Evolutionary conservation across 2,329 filamentous ascomycete species (phyloP).

Genomic region (Thelonectria olida): DNA sequence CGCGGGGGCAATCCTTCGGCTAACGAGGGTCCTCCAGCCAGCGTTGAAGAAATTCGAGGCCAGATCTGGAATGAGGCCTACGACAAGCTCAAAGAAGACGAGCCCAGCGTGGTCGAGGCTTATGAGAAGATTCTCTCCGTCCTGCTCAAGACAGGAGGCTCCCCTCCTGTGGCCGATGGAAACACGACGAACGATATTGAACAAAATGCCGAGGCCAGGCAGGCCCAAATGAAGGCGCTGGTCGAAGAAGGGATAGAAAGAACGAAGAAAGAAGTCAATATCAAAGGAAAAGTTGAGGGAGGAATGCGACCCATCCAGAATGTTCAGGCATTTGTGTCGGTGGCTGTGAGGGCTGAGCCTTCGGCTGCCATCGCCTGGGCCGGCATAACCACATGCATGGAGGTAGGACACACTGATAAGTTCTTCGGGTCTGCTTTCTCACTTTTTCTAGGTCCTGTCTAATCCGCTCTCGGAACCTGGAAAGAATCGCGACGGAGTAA

Average conservation of each 20-base stretch:
- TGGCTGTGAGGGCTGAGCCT: constrained; percentile 21
- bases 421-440: too few relatives aligned
- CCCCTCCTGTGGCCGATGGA: not conserved
- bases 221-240: constrained; percentile 15
- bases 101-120: constrained; percentile 2
- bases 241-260: constrained; percentile 12
- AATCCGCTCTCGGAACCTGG: constrained; percentile 39
- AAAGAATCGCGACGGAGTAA: constrained; percentile 44
- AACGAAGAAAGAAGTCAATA: not conserved
- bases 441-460: constrained; percentile 37
- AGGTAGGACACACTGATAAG: not conserved
- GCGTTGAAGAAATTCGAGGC: not conserved
- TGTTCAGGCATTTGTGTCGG: constrained; percentile 23
- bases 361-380: constrained; percentile 49
- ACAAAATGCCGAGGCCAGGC: not conserved
- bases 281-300: constrained; percentile 19
- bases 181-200: not conserved
- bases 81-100: not conserved
- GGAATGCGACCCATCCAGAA: constrained; percentile 26
- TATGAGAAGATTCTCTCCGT: constrained; percentile 23
- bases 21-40: too few relatives aligned
- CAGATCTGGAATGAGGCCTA: too few relatives aligned
- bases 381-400: constrained; percentile 36
- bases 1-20: too few relatives aligned
- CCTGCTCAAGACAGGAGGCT: not conserved